Evolutionary conservation across 2,329 filamentous ascomycete species (phyloP).

Genomic region (Pestalotiopsis sp.): DNA sequence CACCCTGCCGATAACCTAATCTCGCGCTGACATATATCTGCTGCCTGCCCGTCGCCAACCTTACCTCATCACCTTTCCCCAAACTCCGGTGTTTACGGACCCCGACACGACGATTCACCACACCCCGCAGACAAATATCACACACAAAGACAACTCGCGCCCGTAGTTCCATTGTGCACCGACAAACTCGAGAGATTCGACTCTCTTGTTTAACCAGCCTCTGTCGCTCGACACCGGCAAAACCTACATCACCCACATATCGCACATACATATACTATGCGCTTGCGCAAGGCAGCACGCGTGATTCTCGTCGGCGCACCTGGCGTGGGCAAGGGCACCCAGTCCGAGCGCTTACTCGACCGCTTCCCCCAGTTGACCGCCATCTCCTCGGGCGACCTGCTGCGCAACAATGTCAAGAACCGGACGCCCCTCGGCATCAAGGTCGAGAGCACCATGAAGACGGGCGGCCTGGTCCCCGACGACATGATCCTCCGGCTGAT

Average conservation of each 20-base stretch:
- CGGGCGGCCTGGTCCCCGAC: conserved; percentile 89
- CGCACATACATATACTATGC: conserved; percentile 49
- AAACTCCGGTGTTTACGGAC: neutral
- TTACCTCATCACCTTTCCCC: neutral
- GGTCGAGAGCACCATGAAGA: conserved; percentile 85
- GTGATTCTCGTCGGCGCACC: conserved; percentile 94
- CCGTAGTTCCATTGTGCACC: neutral
- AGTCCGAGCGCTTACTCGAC: conserved; percentile 83
- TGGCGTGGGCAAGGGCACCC: conserved; percentile 96
- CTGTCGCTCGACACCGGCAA: conserved; percentile 9
- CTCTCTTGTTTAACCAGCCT: neutral
- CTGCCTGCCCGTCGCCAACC: neutral
- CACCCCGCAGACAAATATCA: neutral
- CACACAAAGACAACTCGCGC: neutral
- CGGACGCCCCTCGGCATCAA: conserved; percentile 86
- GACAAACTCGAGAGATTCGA: neutral
- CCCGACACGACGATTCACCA: neutral
- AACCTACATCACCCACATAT: neutral
- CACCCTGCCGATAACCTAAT: neutral
- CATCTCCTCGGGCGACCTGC: conserved; percentile 90
- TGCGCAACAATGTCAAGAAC: conserved; percentile 90
- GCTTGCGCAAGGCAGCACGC: conserved; percentile 79
- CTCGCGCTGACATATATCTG: neutral
- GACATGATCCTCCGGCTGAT: conserved; percentile 91
- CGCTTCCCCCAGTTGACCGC: conserved; percentile 87